phyloP scores from a whole-genome alignment of 306 rosid genomes.

The Quercus robur region DNA sequence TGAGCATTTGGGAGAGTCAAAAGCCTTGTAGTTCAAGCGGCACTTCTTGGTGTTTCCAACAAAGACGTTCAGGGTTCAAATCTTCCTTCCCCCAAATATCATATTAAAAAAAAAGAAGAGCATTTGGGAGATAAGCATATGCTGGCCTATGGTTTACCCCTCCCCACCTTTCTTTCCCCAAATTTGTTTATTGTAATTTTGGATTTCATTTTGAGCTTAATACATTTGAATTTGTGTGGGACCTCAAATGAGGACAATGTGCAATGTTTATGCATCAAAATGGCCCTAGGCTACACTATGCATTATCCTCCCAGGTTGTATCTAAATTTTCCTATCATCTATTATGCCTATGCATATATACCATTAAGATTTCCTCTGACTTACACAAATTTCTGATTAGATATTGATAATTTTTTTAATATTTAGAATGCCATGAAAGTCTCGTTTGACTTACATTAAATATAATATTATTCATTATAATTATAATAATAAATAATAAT shows the following conservation, averaged over 20 bases:
- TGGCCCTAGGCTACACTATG: neutral
- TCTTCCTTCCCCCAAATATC: too few relatives aligned
- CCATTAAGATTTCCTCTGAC: neutral
- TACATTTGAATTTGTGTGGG: neutral
- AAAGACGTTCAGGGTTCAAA: too few relatives aligned
- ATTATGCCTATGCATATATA: neutral
- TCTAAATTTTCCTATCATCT: neutral
- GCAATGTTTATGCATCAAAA: neutral
- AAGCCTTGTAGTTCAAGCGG: too few relatives aligned
- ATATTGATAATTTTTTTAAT: neutral
- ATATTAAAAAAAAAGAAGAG: neutral
- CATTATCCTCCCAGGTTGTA: neutral
- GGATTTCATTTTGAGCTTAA: constrained; percentile 11
- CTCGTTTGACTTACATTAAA: neutral
- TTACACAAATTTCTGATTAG: neutral
- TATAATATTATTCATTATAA: too few relatives aligned
- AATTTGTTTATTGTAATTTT: constrained; percentile 13
- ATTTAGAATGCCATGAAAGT: neutral
- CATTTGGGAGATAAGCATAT: constrained; percentile 2
- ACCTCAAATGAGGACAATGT: neutral
- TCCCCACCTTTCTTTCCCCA: neutral
- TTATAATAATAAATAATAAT: too few relatives aligned
- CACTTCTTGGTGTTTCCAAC: too few relatives aligned
- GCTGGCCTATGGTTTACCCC: constrained; percentile 4
- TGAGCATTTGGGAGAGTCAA: neutral